phyloP scores from a whole-genome alignment of 306 rosid genomes.

The Notholithocarpus densiflorus region DNA sequence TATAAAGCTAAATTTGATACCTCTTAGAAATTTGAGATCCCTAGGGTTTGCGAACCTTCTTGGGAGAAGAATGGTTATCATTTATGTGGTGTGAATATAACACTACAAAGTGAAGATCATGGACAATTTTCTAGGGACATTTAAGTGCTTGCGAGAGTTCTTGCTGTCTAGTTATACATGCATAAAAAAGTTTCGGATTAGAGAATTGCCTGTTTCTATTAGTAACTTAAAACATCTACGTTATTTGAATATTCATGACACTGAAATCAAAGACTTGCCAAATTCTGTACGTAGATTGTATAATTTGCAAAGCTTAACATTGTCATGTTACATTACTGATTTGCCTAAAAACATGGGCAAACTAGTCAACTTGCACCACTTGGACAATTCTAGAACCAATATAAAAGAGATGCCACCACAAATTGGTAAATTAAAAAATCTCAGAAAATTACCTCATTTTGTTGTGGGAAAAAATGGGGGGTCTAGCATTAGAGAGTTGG shows the following conservation, averaged over 20 bases:
- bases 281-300: conserved; percentile 12
- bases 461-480: background rate
- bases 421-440: conserved; percentile 9
- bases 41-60: conserved; percentile 10
- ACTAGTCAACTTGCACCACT: conserved; percentile 20
- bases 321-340: conserved; percentile 13
- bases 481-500: conserved; percentile 9
- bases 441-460: conserved; percentile 17
- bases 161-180: background rate
- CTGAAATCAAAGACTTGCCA: conserved; percentile 3
- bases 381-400: conserved; percentile 1
- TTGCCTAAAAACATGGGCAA: conserved; percentile 14
- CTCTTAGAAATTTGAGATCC: conserved; percentile 17
- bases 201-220: conserved; percentile 11
- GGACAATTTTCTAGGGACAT: background rate
- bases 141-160: conserved; percentile 12
- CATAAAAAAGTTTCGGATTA: background rate
- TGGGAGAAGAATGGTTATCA: background rate
- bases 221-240: conserved; percentile 21
- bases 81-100: too few relatives aligned
- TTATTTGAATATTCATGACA: conserved; percentile 29
- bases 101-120: background rate
- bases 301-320: conserved; percentile 32
- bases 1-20: conserved; percentile 10
- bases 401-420: conserved; percentile 15